phyloP scores from a whole-genome alignment of 2,329 filamentous ascomycete species.

The Sarocladium oryzae region DNA sequence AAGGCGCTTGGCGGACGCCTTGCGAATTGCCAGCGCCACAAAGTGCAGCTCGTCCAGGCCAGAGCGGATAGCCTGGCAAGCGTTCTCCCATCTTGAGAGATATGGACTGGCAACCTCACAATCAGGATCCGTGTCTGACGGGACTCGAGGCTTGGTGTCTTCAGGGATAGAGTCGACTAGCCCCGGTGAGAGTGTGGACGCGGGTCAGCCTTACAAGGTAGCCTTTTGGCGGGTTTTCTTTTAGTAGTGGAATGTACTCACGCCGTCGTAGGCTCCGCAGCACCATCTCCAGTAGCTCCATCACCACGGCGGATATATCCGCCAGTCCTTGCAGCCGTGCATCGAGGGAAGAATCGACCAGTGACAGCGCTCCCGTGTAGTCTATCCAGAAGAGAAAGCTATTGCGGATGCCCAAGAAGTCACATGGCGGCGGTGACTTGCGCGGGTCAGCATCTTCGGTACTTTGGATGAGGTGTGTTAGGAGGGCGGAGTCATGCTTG shows the following conservation, averaged over 20 bases:
- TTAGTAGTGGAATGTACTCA: neutral
- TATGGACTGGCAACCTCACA: neutral
- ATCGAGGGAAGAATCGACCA: neutral
- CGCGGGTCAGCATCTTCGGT: neutral
- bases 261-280: neutral
- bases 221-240: neutral
- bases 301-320: neutral
- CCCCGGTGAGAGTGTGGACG: neutral
- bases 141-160: neutral
- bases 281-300: neutral
- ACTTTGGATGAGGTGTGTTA: neutral
- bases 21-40: neutral
- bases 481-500: neutral
- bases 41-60: neutral
- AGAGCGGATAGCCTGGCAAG: neutral
- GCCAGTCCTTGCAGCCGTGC: neutral
- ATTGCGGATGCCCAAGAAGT: neutral
- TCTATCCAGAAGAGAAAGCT: slow-evolving; percentile 3
- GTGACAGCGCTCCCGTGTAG: neutral
- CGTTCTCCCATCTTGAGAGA: neutral
- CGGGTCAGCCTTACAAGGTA: neutral
- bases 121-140: neutral
- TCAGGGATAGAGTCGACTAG: neutral
- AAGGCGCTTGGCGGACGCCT: neutral
- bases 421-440: neutral